Evolutionary conservation across 2,329 filamentous ascomycete genomes (phyloP), one percentile per base, ranked within the genome.

Genomic region (Triangularia setosa): DNA sequence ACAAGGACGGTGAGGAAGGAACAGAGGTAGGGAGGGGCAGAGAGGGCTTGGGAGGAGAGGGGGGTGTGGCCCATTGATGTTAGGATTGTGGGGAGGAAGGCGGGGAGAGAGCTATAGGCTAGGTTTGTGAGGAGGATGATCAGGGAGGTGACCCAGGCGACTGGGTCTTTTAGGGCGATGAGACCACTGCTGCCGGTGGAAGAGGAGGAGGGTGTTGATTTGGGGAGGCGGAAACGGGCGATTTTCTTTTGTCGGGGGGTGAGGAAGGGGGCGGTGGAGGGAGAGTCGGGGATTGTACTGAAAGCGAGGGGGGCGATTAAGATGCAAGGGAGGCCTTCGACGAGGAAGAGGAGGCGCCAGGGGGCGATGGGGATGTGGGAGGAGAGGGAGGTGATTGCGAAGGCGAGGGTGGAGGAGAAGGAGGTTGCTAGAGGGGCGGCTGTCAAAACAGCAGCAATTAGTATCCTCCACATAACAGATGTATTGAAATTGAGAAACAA

Each of bases 81-180:
- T 56, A 96, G 83, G 67, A 96, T 92, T 24, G 90, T 92, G 35
- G 92, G 92, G 2, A 96, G 83, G 74, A 96, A 96, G 58, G 95
- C 91, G 2, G 93, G 93, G 74, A 96, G 87, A 23, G 90, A 94
- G 72, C 88, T 88, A 79, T 96, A 97, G 12, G 92, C 90, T 74
- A 96, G 90, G 76, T 97, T 96, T 73, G 90, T 88, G 75, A 89
- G 87, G 80, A 96, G 93, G 81, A 96, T 91, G 85, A 96, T 96
- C 70, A 86, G 77, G 0, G 92, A 89, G 4, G 90, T 90, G 52
- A 94, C 80, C 79, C 91, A 94, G 64, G 85, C 85, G 69, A 87
- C 88, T 0, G 90, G 88, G 75, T 92, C 90, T 54, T 73, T 70
- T 28, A 92, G 76, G 2, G 86, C 84, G 65, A 83, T 78, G 14